These are phyloP conservation scores for Pseudocercospora macadamiae DNA, from an alignment of 2,329 filamentous ascomycete genomes.

Conservation along the genomic window DNA sequence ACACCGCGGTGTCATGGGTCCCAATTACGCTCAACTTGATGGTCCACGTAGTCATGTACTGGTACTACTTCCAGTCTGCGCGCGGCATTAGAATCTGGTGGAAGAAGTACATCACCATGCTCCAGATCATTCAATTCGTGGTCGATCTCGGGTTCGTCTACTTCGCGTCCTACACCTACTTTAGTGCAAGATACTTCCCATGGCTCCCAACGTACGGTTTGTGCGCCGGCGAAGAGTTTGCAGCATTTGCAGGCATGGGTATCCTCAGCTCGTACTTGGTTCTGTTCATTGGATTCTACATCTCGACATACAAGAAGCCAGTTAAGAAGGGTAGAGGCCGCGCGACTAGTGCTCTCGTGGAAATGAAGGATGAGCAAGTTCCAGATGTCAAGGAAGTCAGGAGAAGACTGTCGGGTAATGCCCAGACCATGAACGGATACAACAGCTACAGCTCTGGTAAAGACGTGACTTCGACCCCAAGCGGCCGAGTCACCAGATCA, in stretches of 20 bases:
- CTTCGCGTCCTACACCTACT: slow-evolving; percentile 99
- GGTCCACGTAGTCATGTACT: slow-evolving; percentile 99
- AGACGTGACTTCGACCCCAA: slow-evolving; percentile 52
- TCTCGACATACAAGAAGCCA: slow-evolving; percentile 91
- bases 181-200: slow-evolving; percentile 85
- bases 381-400: slow-evolving; percentile 57
- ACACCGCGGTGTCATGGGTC: slow-evolving; percentile 93
- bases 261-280: slow-evolving; percentile 94
- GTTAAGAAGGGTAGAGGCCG: slow-evolving; percentile 72
- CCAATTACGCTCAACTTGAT: slow-evolving; percentile 88
- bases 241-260: slow-evolving; percentile 86
- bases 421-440: slow-evolving; percentile 33
- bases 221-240: slow-evolving; percentile 96
- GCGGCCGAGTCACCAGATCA: slow-evolving; percentile 65
- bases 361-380: slow-evolving; percentile 75
- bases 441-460: slow-evolving; percentile 37
- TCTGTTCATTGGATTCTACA: slow-evolving; percentile 98
- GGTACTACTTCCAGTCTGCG: slow-evolving; percentile 99
- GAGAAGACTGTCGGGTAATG: slow-evolving; percentile 54
- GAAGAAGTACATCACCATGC: slow-evolving; percentile 99
- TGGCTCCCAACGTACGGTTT: slow-evolving; percentile 81
- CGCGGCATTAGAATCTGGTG: slow-evolving; percentile 96
- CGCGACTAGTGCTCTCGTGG: slow-evolving; percentile 82
- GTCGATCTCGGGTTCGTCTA: slow-evolving; percentile 98
- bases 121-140: slow-evolving; percentile 96